These are phyloP conservation scores for Cercospora berteroae DNA, from an alignment of 2,329 filamentous ascomycete species.

Conservation along the genomic window DNA sequence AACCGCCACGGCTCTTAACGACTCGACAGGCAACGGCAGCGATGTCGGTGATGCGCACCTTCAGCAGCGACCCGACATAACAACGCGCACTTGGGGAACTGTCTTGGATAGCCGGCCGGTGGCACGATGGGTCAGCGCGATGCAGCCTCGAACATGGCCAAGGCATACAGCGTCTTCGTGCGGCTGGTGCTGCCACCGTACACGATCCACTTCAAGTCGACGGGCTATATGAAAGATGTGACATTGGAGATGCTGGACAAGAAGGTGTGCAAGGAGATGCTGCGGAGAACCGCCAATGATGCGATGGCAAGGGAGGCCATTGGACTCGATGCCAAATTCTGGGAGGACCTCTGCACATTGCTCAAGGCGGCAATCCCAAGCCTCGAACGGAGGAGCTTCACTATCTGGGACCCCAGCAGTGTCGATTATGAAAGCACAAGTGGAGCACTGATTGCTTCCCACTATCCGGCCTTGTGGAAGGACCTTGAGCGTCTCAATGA, in stretches of 20 bases:
- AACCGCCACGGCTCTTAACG: not conserved
- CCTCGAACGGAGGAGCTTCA: conserved; percentile 61
- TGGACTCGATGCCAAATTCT: conserved; percentile 56
- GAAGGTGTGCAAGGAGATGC: conserved; percentile 57
- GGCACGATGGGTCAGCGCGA: conserved; percentile 2
- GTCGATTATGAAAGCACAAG: conserved; percentile 59
- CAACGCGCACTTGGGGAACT: not conserved
- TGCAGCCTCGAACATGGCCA: conserved; percentile 19
- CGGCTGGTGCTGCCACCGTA: conserved; percentile 50
- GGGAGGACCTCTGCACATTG: conserved; percentile 58
- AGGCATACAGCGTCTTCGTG: conserved; percentile 45
- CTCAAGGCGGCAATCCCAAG: conserved; percentile 60
- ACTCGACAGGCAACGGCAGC: not conserved
- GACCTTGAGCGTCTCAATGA: conserved; percentile 64
- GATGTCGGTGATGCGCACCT: not conserved
- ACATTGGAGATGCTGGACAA: conserved; percentile 57
- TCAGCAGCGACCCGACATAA: conserved; percentile 3
- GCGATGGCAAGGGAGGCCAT: conserved; percentile 55
- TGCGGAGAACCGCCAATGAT: conserved; percentile 58
- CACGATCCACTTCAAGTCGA: conserved; percentile 59
- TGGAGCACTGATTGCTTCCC: conserved; percentile 60
- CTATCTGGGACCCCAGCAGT: conserved; percentile 56
- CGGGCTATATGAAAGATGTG: conserved; percentile 59
- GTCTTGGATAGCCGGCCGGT: not conserved
- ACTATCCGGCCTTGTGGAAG: conserved; percentile 58